phyloP scores from a whole-genome alignment of 2,329 filamentous ascomycete species.

The Amauroascus niger region DNA sequence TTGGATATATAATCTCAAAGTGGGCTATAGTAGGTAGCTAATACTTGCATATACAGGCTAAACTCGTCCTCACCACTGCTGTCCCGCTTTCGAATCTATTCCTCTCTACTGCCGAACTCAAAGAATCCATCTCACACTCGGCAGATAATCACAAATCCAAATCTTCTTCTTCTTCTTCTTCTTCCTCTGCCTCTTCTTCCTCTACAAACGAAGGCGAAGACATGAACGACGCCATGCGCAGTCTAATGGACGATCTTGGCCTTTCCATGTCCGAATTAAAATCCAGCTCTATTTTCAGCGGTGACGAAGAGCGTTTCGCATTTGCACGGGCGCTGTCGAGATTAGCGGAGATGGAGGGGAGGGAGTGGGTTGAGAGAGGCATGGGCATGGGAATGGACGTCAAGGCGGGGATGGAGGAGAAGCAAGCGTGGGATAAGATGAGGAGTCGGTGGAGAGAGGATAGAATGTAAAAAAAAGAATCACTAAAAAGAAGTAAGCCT shows the following conservation, averaged over 20 bases:
- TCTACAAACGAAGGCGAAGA: neutral
- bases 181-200: neutral
- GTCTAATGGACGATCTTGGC: conserved; percentile 78
- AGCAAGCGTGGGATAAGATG: conserved; percentile 41
- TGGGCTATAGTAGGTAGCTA: neutral
- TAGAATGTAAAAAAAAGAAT: conserved; percentile 29
- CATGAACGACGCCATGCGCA: conserved; percentile 50
- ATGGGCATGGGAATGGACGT: conserved; percentile 42
- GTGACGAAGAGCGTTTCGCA: conserved; percentile 92
- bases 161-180: neutral
- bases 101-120: conserved; percentile 60
- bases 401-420: conserved; percentile 37
- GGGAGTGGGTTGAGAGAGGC: conserved; percentile 85
- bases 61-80: conserved; percentile 83
- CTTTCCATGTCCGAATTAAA: conserved; percentile 78
- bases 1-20: neutral
- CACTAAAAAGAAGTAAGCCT: no score
- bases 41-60: conserved; percentile 54
- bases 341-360: conserved; percentile 83
- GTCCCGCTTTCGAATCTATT: conserved; percentile 81
- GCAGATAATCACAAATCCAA: conserved; percentile 17
- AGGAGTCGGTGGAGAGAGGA: conserved; percentile 44
- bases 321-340: conserved; percentile 82
- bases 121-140: conserved; percentile 41
- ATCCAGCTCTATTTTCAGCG: conserved; percentile 75